These are phyloP conservation scores for Scleromitrula shiraiana DNA, from an alignment of 2,329 filamentous ascomycete genomes.

Conservation along the genomic window DNA sequence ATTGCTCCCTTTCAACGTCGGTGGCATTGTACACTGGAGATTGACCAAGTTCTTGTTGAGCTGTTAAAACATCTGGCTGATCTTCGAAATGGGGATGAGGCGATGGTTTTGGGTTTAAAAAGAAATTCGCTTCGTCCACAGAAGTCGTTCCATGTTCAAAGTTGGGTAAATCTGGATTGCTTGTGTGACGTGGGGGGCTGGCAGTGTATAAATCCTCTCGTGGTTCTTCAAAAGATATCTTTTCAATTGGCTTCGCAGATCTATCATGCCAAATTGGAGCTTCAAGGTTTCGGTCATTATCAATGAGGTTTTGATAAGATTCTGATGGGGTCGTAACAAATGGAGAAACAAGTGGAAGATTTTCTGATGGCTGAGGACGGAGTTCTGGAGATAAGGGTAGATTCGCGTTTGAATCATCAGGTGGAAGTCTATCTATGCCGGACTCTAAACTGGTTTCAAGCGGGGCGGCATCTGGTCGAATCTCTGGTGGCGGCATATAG, in stretches of 20 bases:
- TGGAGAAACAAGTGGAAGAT: slow-evolving; percentile 25
- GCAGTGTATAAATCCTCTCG: slow-evolving; percentile 15
- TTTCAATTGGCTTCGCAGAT: background rate
- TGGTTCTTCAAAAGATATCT: too few relatives aligned
- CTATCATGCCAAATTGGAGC: background rate
- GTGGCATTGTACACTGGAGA: too few relatives aligned
- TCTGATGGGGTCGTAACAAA: slow-evolving; percentile 13
- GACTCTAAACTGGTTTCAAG: background rate
- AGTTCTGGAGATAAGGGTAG: slow-evolving; percentile 19
- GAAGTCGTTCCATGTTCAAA: background rate
- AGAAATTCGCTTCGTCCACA: background rate
- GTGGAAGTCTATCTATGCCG: background rate
- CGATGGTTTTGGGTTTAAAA: background rate
- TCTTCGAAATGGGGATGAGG: too few relatives aligned
- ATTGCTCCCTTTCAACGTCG: too few relatives aligned
- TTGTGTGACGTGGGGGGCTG: slow-evolving; percentile 10
- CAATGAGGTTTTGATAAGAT: background rate
- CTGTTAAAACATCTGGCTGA: too few relatives aligned
- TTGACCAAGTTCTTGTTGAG: too few relatives aligned
- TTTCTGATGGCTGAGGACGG: slow-evolving; percentile 22
- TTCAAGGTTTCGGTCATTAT: background rate
- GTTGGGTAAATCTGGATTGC: background rate
- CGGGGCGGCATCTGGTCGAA: background rate
- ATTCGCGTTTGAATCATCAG: slow-evolving; percentile 2
- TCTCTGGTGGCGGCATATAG: slow-evolving; percentile 1